Evolutionary conservation across 805 yeast genomes (phyloP), one percentile per base, ranked within the genome.

Genomic region (Hanseniaspora jakobsenii): DNA sequence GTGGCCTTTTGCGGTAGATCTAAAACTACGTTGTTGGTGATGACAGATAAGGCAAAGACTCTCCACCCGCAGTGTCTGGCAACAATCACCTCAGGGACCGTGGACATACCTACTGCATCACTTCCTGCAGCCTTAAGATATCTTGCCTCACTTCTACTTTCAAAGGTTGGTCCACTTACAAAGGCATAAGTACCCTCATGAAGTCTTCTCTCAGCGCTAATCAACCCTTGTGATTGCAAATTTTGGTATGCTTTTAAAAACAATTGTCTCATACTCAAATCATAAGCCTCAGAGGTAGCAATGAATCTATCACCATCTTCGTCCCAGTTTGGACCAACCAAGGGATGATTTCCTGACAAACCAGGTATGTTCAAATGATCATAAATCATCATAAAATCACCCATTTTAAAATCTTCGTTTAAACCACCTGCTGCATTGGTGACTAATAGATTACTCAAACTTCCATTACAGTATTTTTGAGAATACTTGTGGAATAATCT

Each of bases 371-470:
- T 86, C 54, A 89, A 71, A 60, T 89, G 98, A 59, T 87, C 98
- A 51, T 71, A 71, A 50, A 89, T 73, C 38, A 91, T 70, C 97
- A 91, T 89, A 51, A 89, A 66, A 56, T 91, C 96, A 26, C 96
- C 95, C 2, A 89, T 82, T 43, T 69, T 69, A 60, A 62, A 87
- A 3, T 54, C 56, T 2, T 73, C 62, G 54, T 85, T 81, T 36
- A 81, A 61, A 1, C 95, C 96, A 36, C 97, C 98, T 2, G 95
- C 94, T 1, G 98, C 98, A 62, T 89, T 89, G n/a, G 97, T 89
- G 8, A 80, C 93, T 19, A 89, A 66, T 34, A 89, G 66, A 3
- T 69, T 66, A 36, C 67, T 61, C 26, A 46, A 40, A 23, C 45
- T 38, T 8, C 44, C 34, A 27, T 36, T 32, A 23, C 78, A 75